phyloP scores from a whole-genome alignment of 768 basidiomycete genomes.

The Pleurotus citrinopileatus region DNA sequence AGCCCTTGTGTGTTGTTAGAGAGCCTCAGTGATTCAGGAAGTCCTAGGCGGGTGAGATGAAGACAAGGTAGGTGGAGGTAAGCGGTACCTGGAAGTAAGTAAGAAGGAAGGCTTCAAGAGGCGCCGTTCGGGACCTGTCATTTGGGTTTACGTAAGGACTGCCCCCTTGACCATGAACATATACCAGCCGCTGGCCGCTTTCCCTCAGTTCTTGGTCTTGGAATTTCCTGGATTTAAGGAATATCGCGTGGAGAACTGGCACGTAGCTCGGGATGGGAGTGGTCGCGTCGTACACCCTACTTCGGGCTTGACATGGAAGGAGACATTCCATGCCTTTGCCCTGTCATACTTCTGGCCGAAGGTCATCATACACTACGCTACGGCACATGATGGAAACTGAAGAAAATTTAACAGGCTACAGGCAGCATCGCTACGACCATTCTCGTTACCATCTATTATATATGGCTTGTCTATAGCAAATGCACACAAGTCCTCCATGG shows the following conservation, averaged over 20 bases:
- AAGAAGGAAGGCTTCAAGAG: background rate
- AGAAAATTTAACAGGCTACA: constrained; percentile 14
- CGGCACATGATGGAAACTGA: background rate
- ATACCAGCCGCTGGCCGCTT: constrained; percentile 26
- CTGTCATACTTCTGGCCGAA: constrained; percentile 31
- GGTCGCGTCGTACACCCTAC: constrained; percentile 27
- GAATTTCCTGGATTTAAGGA: constrained; percentile 49
- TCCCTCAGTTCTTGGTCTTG: constrained; percentile 53
- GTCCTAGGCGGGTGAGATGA: background rate
- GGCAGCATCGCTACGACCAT: constrained; percentile 13
- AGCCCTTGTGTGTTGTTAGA: too few species aligned
- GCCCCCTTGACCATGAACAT: constrained; percentile 1
- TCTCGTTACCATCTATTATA: constrained; percentile 15
- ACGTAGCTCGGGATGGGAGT: constrained; percentile 38
- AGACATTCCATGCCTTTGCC: constrained; percentile 29
- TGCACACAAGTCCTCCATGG: constrained; percentile 48
- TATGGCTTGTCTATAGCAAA: constrained; percentile 29
- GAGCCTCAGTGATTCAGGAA: too few species aligned
- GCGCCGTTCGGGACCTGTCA: background rate
- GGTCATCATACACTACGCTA: constrained; percentile 16
- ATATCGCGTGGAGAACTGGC: constrained; percentile 58
- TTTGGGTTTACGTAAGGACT: constrained; percentile 1
- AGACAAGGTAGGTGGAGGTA: background rate
- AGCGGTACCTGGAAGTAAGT: constrained; percentile 3
- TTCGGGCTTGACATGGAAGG: constrained; percentile 31